Evolutionary conservation across 2,329 filamentous ascomycete genomes (phyloP), one percentile per base, ranked within the genome.

Genomic region (Sporothrix dimorphospora): DNA sequence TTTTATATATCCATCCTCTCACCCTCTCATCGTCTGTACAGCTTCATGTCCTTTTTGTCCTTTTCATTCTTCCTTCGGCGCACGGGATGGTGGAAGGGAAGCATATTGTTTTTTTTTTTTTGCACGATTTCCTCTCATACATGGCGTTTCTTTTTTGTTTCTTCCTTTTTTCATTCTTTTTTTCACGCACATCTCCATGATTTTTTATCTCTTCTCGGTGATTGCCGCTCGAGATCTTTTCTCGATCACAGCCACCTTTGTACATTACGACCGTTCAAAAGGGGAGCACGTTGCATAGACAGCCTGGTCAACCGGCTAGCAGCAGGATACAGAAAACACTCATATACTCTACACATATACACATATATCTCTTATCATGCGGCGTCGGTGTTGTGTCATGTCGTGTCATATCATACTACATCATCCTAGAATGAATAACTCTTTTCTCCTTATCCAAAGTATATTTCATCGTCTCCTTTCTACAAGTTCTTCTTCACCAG

Each of bases 401-500:
- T 55, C 53, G 27, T 30, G 24, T 30, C 53, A 30, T 55, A 30
- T 55, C 53, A 55, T 27, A 30, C 53, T 6, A 55, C 21, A 30
- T 16, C 12, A 4, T 14, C 8, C 30, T 34, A 34, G 30, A 34
- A 34, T 34, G 6, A 34, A 34, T 3, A 34, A 34, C 30, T 34
- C 30, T 3, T 30, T n/a, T 16, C 8, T 5, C 14, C 53, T 16
- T 21, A 19, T 34, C 38, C 27, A 49, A 34, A 6, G 6, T 34
- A 6, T 34, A 3, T 34, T 34, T 34, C n/a, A n/a, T 34, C 30
- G 5, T 19, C 70, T 16, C 51, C 65, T 59, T 57, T 69, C 30
- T 27, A 42, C 65, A 74, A 51, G 27, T 63, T 45, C 38, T 21
- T 51, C 47, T 57, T 72, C 16, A 86, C 80, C 74, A 87, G 76